Evolutionary conservation across 1,284 basidiomycete species (phyloP).

Genomic region (Apiotrichum veenhuisii): DNA sequence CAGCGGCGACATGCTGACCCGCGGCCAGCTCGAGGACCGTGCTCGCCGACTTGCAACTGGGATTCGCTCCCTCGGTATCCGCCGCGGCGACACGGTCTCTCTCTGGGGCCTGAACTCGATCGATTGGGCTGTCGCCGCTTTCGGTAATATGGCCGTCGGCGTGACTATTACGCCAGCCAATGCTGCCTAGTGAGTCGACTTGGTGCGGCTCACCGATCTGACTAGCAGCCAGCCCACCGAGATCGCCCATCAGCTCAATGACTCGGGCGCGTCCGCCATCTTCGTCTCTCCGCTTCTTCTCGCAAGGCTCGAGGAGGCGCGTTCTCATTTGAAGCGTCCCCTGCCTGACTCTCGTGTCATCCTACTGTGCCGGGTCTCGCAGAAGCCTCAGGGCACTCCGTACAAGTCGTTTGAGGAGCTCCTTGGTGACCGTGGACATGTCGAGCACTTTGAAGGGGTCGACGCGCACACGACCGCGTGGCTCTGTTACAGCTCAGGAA

Average conservation of each 20-base stretch:
- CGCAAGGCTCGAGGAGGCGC: conserved; percentile 29
- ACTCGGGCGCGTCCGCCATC: conserved; percentile 58
- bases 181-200: conserved; percentile 30
- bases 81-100: conserved; percentile 36
- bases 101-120: conserved; percentile 56
- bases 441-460: conserved; percentile 12
- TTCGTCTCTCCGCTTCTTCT: conserved; percentile 58
- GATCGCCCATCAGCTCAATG: conserved; percentile 48
- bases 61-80: conserved; percentile 40
- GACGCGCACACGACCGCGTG: conserved; percentile 11
- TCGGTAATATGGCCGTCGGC: conserved; percentile 53
- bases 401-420: conserved; percentile 14
- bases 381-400: conserved; percentile 7
- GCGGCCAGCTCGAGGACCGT: conserved; percentile 57
- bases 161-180: conserved; percentile 39
- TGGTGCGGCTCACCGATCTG: conserved; percentile 12
- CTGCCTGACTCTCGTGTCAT: conserved; percentile 10
- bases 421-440: background rate
- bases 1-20: conserved; percentile 58
- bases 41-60: conserved; percentile 59
- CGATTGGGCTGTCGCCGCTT: conserved; percentile 60
- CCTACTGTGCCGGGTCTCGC: conserved; percentile 6
- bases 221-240: conserved; percentile 37
- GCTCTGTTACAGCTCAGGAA: conserved; percentile 66
- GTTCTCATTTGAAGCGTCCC: conserved; percentile 2